phyloP scores from a whole-genome alignment of 495 filamentous ascomycete genomes.

The Aspergillus carlsbadensis region DNA sequence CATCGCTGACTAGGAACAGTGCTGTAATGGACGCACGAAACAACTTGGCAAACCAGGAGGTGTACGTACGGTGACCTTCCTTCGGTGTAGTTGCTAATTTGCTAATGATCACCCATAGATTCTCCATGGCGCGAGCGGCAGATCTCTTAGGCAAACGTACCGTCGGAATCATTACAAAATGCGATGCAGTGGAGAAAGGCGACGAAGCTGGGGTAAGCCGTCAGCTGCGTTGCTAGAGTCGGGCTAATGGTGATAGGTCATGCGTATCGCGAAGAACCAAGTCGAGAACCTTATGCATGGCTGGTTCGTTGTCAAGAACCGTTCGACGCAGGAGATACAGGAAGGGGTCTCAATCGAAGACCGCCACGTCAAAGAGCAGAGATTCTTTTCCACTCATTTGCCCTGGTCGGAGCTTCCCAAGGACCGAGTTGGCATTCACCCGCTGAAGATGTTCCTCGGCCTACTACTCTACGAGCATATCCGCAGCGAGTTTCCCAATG shows the following conservation, averaged over 20 bases:
- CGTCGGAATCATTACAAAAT: constrained; percentile 46
- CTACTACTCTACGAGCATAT: constrained; percentile 28
- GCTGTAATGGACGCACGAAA: constrained; percentile 28
- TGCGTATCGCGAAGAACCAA: constrained; percentile 29
- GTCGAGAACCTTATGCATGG: constrained; percentile 42
- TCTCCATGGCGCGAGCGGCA: constrained; percentile 41
- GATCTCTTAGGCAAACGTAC: constrained; percentile 48
- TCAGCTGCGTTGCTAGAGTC: not conserved
- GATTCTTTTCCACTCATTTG: constrained; percentile 33
- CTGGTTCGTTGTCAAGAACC: constrained; percentile 54
- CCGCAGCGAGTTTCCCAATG: constrained; percentile 27
- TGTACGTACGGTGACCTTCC: constrained; percentile 11
- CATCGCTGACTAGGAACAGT: constrained; percentile 7
- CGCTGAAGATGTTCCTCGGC: constrained; percentile 19
- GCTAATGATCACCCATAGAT: constrained; percentile 1
- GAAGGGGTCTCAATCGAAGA: constrained; percentile 23
- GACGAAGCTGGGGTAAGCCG: constrained; percentile 30
- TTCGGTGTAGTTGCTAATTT: not conserved
- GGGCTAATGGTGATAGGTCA: constrained; percentile 15
- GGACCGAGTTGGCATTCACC: constrained; percentile 29
- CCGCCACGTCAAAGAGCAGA: constrained; percentile 32
- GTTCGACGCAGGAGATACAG: constrained; percentile 40
- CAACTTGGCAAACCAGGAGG: constrained; percentile 27
- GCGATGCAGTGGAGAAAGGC: constrained; percentile 34
- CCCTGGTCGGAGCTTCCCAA: constrained; percentile 38